Percentiles rank a stretch among this genome's conserved stretches.
Evolutionary conservation across 805 yeast species (phyloP).

Genomic region (Suhomyces sp.): DNA sequence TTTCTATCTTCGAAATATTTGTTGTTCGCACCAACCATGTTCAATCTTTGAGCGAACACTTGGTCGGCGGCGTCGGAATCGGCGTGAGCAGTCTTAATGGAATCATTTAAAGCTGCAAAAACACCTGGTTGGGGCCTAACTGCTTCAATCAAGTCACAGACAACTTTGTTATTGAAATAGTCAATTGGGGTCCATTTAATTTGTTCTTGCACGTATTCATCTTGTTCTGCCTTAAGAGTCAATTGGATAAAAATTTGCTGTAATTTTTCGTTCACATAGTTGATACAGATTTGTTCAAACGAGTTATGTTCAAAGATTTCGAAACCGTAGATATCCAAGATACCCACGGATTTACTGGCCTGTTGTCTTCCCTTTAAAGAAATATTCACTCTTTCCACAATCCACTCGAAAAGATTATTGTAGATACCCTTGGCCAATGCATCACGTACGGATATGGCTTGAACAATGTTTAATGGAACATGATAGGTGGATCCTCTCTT

Average conservation of each 20-base stretch:
- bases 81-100: constrained; percentile 98
- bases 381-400: constrained; percentile 83
- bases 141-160: constrained; percentile 93
- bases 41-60: constrained; percentile 88
- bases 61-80: constrained; percentile 96
- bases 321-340: constrained; percentile 93
- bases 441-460: constrained; percentile 93
- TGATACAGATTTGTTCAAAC: constrained; percentile 92
- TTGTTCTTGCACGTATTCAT: constrained; percentile 92
- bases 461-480: constrained; percentile 86
- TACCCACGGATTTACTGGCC: constrained; percentile 74
- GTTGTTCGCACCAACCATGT: constrained; percentile 71
- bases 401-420: constrained; percentile 93
- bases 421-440: constrained; percentile 94
- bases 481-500: constrained; percentile 91
- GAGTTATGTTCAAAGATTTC: constrained; percentile 95
- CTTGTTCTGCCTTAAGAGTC: constrained; percentile 96
- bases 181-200: constrained; percentile 97
- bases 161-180: constrained; percentile 93
- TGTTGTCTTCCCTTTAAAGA: constrained; percentile 57
- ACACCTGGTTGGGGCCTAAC: constrained; percentile 89
- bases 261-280: constrained; percentile 91
- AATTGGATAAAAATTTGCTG: constrained; percentile 96
- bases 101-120: constrained; percentile 94
- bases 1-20: constrained; percentile 88